Conservation (phyloP, 2,329 filamentous ascomycete species). For the Phaeosphaeriaceae sp. region DNA sequence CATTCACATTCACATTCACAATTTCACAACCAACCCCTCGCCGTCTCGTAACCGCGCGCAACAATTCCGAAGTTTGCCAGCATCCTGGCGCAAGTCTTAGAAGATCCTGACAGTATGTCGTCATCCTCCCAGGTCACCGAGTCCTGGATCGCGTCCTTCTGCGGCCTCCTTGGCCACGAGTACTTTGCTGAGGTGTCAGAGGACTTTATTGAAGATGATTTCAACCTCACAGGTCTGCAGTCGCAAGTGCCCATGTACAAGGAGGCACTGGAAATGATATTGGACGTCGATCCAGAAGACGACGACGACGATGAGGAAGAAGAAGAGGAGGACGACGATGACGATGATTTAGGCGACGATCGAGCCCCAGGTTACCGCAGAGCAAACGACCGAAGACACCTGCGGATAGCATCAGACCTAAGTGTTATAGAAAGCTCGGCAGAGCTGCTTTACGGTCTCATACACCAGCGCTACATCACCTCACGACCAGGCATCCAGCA, state of each 20-base stretch:
- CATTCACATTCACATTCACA: slow-evolving; percentile 37
- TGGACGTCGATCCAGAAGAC: slow-evolving; percentile 96
- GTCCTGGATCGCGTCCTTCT: slow-evolving; percentile 98
- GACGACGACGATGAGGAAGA: slow-evolving; percentile 83
- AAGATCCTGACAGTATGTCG: slow-evolving; percentile 53
- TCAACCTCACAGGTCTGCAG: slow-evolving; percentile 95
- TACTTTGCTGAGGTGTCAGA: slow-evolving; percentile 99
- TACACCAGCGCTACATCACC: slow-evolving; percentile 98
- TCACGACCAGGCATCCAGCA: slow-evolving; percentile 95
- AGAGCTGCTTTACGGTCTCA: slow-evolving; percentile 97
- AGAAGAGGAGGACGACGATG: slow-evolving; percentile 65
- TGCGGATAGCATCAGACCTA: slow-evolving; percentile 87
- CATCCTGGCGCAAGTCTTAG: slow-evolving; percentile 18
- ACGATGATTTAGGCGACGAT: slow-evolving; percentile 53
- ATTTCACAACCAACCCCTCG: slow-evolving; percentile 40
- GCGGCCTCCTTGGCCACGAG: slow-evolving; percentile 92
- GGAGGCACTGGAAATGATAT: slow-evolving; percentile 98
- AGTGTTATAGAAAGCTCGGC: slow-evolving; percentile 96
- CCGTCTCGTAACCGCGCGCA: slow-evolving; percentile 23
- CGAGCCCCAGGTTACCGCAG: slow-evolving; percentile 64
- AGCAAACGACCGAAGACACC: slow-evolving; percentile 68
- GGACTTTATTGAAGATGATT: slow-evolving; percentile 99
- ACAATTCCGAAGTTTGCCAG: slow-evolving; percentile 20
- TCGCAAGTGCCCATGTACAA: slow-evolving; percentile 98
- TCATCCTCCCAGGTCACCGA: slow-evolving; percentile 69